phyloP scores from a whole-genome alignment of 2,329 filamentous ascomycete species.

The Tympanopsis confertula region DNA sequence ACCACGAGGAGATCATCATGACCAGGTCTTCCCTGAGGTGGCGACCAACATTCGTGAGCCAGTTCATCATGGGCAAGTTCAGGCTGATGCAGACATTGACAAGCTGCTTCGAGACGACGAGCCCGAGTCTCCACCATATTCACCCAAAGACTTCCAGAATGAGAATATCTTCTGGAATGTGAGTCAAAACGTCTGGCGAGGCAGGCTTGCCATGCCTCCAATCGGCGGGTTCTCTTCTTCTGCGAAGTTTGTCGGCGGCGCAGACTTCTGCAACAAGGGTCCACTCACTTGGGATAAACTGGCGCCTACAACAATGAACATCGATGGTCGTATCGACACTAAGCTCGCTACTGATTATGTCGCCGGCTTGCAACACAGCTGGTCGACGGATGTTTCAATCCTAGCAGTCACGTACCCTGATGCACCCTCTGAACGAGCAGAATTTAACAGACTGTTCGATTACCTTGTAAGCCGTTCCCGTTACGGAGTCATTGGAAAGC shows the following conservation, averaged over 20 bases:
- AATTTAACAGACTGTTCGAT: constrained; percentile 69
- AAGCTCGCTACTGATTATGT: constrained; percentile 83
- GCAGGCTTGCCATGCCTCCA: constrained; percentile 63
- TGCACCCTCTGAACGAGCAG: constrained; percentile 41
- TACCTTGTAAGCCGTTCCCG: constrained; percentile 76
- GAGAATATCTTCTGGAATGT: too few species aligned
- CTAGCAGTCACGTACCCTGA: constrained; percentile 60
- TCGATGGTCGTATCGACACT: constrained; percentile 71
- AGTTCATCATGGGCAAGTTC: neutral
- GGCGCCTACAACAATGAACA: constrained; percentile 57
- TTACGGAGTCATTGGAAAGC: constrained; percentile 79
- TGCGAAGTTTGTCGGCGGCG: constrained; percentile 77
- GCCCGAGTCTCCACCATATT: constrained; percentile 65
- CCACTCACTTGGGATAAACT: constrained; percentile 58
- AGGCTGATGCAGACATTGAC: constrained; percentile 78
- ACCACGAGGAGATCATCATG: constrained; percentile 34
- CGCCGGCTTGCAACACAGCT: constrained; percentile 72
- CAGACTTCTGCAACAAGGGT: constrained; percentile 52
- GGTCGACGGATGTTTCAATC: constrained; percentile 64
- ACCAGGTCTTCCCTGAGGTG: constrained; percentile 34
- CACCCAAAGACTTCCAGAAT: constrained; percentile 61
- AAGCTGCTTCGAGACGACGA: constrained; percentile 66
- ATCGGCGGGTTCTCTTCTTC: constrained; percentile 65
- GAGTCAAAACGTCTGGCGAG: constrained; percentile 67
- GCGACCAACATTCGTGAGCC: constrained; percentile 4